Evolutionary conservation across 1,139 yeast genomes (phyloP), one percentile per base, ranked within the genome.

Genomic region (Tardiomyces digboiensis): DNA sequence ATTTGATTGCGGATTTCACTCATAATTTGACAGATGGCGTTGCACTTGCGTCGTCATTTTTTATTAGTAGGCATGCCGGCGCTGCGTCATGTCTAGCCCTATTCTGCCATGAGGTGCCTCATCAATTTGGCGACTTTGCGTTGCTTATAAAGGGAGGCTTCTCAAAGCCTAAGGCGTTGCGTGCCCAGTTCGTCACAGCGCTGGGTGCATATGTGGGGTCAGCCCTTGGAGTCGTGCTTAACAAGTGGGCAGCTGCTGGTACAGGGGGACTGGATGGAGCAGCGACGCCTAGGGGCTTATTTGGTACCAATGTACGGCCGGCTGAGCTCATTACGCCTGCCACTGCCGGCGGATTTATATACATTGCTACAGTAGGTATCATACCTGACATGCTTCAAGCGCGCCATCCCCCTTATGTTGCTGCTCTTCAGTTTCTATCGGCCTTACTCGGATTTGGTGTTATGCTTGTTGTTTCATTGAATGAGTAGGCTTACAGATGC

Each of bases 71-170:
- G 44, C 64, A 62, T 40, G 76, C 75, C 14, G 88, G 88, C 1
- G 75, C 80, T 19, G 71, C 81, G 4, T 79, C 86, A 1, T 74
- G 82, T 26, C 62, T 80, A 29, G 83, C 86, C 1, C 79, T 81
- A 33, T 71, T 80, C 51, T 72, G 78, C 62, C 89, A 81, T 58
- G 88, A 82, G 59, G 74, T 81, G 42, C 89, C 89, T 8, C 88
- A 81, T 56, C 85, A 80, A 55, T 73, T 81, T 46, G 86, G 87
- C 42, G 89, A 82, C 55, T 80, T 79, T 61, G 86, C 86, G 0
- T 63, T 82, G 33, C 62, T 80, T 47, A 68, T 80, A 45, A 79
- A 79, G 52, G 80, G 80, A 20, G 87, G 87, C 0, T 74, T 78
- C 52, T 66, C 81, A 26, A 76, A 77, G 58, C 60, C 73, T 58